A percentile compares a stretch with the other conserved stretches of the same genome.
Evolutionary conservation across 768 basidiomycete species (phyloP).

Genomic region (Boletus sp.): DNA sequence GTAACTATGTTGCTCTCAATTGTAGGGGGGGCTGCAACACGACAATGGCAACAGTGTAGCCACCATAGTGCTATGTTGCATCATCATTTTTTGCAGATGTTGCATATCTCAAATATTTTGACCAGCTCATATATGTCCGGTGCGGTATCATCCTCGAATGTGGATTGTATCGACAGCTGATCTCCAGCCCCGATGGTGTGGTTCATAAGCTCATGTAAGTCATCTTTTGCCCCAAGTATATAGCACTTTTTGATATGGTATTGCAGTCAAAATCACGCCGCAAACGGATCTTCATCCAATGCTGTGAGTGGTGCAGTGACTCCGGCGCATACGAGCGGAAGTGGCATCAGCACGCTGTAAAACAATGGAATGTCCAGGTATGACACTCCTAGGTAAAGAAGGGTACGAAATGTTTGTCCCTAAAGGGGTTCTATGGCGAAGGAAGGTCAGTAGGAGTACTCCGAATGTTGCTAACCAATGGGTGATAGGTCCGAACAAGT

Average conservation of each 20-base stretch:
- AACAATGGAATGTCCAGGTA: too few species aligned
- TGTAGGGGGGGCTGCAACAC: too few species aligned
- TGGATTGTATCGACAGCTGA: constrained; percentile 61
- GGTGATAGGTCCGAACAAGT: too few species aligned
- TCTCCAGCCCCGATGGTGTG: constrained; percentile 60
- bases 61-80: too few species aligned
- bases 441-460: too few species aligned
- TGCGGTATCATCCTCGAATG: constrained; percentile 80
- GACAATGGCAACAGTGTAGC: too few species aligned
- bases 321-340: constrained; percentile 40
- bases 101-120: constrained; percentile 77
- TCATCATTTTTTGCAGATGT: too few species aligned
- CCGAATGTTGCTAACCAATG: too few species aligned
- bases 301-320: constrained; percentile 46
- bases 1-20: too few species aligned
- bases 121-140: constrained; percentile 71
- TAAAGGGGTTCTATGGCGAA: too few species aligned
- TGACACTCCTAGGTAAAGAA: too few species aligned
- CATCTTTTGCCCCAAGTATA: not conserved
- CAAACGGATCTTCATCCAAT: constrained; percentile 39
- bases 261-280: constrained; percentile 47
- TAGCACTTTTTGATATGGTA: not conserved
- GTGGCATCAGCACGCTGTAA: constrained; percentile 18
- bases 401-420: too few species aligned
- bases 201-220: constrained; percentile 75